phyloP scores from a whole-genome alignment of 345 rosid genomes.

The Rhodomyrtus tomentosa region DNA sequence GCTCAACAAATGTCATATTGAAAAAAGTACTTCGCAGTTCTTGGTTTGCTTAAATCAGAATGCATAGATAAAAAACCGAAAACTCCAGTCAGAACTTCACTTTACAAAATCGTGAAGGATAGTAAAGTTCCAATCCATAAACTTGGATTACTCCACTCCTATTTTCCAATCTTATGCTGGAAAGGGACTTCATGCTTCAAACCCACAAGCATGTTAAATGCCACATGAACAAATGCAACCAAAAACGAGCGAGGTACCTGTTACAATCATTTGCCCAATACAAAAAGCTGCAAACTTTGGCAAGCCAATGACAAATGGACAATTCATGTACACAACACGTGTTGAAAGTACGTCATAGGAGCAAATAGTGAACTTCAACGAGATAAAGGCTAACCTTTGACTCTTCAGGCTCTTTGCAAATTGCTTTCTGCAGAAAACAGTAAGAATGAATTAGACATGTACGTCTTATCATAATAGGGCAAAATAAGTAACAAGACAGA shows the following conservation, averaged over 20 bases:
- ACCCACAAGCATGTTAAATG: not conserved
- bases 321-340: not conserved
- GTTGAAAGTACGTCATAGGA: not conserved
- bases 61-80: not conserved
- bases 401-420: constrained; percentile 66
- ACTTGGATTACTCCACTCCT: not conserved
- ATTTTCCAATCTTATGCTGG: not conserved
- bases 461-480: not conserved
- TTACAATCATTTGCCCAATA: not conserved
- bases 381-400: constrained; percentile 49
- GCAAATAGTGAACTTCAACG: not conserved
- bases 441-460: not conserved
- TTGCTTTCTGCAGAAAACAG: constrained; percentile 53
- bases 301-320: not conserved
- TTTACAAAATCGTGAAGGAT: not conserved
- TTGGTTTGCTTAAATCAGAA: not conserved
- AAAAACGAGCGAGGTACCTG: not conserved
- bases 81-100: not conserved
- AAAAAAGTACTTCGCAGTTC: not conserved
- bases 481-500: not conserved
- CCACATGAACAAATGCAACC: not conserved
- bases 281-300: not conserved
- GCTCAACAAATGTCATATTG: not conserved
- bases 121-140: not conserved
- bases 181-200: not conserved